Evolutionary conservation across 768 basidiomycete species (phyloP), one percentile per base, ranked within the genome.

Genomic region (Tulasnella sp.): DNA sequence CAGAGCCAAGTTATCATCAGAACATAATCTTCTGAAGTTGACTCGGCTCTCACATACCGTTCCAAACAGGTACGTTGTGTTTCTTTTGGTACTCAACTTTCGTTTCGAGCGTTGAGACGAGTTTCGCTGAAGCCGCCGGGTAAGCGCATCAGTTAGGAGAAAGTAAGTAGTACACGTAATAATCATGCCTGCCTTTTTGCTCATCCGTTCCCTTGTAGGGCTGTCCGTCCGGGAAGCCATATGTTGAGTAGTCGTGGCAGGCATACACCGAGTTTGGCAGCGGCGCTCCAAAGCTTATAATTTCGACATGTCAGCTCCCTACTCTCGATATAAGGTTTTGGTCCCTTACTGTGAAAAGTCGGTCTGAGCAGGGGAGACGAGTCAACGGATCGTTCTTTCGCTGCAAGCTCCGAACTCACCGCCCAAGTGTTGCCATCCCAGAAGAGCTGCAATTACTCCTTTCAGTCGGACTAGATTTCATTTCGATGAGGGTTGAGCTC

Each of bases 361-460:
- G 3, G 86, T 86, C 5, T 72, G 36, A 14, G 0, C 14, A 39
- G n/a, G n/a, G 22, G 37, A 34, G 62, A 16, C 29, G 68, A 79
- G 80, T 44, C 74, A 74, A 8, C 72, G 74, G 44, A n/a, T 78
- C 77, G 73, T 79, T 79, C 29, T 35, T 34, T n/a, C 16, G 17
- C 42, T 39, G 3, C 4, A 34, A 29, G 8, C 42, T 26, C 26
- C 22, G 19, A 36, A 67, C 72, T 76, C 76, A 14, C 72, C 14
- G 90, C 91, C 77, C 89, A 94, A 59, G 91, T 93, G 82, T 92
- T 94, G 19, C 89, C 90, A 79, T 93, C 92, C 78, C 90, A 85
- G 84, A 90, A 94, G 76, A 94, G 84, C 52, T 59, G 26, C 32
- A 7, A 12, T 59, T 29, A 2, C 52, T 26, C 52, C n/a, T n/a